A percentile compares a stretch with the other conserved stretches of the same genome.
Evolutionary conservation across 1,139 yeast species (phyloP).

Genomic region (Suhomyces anneliseae): DNA sequence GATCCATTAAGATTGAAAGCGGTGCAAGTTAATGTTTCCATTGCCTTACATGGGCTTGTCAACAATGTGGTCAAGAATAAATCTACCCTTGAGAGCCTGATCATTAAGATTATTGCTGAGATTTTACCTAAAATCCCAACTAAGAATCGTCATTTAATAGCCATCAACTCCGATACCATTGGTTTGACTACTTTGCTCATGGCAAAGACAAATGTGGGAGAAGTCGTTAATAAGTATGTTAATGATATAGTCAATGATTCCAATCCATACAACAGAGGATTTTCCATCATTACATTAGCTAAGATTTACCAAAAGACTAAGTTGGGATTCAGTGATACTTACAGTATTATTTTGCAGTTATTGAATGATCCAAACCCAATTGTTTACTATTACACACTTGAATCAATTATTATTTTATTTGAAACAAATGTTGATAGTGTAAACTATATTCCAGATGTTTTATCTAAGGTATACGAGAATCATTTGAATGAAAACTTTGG

Average conservation of each 20-base stretch:
- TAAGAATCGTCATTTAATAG: slow-evolving; percentile 39
- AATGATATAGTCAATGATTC: slow-evolving; percentile 59
- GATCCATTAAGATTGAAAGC: slow-evolving; percentile 48
- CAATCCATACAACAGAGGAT: slow-evolving; percentile 66
- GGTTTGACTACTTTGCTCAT: slow-evolving; percentile 58
- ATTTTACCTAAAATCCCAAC: slow-evolving; percentile 52
- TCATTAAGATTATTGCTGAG: slow-evolving; percentile 54
- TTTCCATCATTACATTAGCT: slow-evolving; percentile 60
- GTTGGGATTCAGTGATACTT: slow-evolving; percentile 41
- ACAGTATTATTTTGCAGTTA: slow-evolving; percentile 60
- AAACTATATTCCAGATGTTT: slow-evolving; percentile 43
- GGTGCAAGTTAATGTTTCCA: slow-evolving; percentile 57
- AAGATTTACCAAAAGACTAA: slow-evolving; percentile 50
- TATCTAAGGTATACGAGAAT: slow-evolving; percentile 47
- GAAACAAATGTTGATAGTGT: slow-evolving; percentile 54
- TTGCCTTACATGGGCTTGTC: slow-evolving; percentile 63
- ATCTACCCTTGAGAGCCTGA: slow-evolving; percentile 39
- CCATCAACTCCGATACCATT: slow-evolving; percentile 62
- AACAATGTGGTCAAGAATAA: slow-evolving; percentile 30
- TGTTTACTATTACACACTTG: slow-evolving; percentile 72
- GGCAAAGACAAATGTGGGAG: slow-evolving; percentile 36
- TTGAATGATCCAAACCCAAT: slow-evolving; percentile 81
- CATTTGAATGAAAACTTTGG: slow-evolving; percentile 55
- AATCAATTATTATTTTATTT: slow-evolving; percentile 56
- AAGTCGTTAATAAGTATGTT: slow-evolving; percentile 53